These are phyloP conservation scores for Gastrolobium bilobum DNA, from an alignment of 306 rosid species.

Conservation along the genomic window DNA sequence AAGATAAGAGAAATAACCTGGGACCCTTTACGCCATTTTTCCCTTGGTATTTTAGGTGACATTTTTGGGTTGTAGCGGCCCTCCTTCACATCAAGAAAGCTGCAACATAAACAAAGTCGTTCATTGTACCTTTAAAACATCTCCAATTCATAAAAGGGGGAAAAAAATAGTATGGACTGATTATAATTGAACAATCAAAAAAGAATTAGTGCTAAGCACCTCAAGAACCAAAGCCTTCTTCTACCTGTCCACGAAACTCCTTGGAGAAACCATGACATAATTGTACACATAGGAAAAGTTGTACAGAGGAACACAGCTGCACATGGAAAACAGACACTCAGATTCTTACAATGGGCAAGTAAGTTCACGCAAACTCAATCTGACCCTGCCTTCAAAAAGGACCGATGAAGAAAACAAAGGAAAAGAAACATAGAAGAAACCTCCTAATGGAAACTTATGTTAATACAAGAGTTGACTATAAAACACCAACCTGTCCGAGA, in stretches of 20 bases:
- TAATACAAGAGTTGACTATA: not conserved
- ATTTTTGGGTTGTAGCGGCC: slow-evolving; percentile 94
- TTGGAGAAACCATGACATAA: slow-evolving; percentile 84
- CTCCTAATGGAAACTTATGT: slow-evolving; percentile 15
- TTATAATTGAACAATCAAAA: slow-evolving; percentile 46
- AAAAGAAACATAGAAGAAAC: not conserved
- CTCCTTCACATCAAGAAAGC: slow-evolving; percentile 93
- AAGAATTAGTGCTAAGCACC: slow-evolving; percentile 65
- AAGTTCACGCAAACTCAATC: slow-evolving; percentile 25
- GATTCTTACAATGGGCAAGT: slow-evolving; percentile 36
- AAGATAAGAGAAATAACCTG: slow-evolving; percentile 68
- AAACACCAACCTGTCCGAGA: slow-evolving; percentile 84
- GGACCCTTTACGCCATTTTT: slow-evolving; percentile 97
- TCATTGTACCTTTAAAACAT: slow-evolving; percentile 36
- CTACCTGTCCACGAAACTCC: slow-evolving; percentile 99
- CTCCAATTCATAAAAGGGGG: slow-evolving; percentile 32
- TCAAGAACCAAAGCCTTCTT: slow-evolving; percentile 65
- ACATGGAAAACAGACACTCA: slow-evolving; percentile 52
- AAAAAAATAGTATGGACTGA: slow-evolving; percentile 6
- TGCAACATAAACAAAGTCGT: slow-evolving; percentile 54
- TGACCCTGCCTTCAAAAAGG: not conserved
- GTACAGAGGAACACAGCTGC: slow-evolving; percentile 98
- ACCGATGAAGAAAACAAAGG: not conserved
- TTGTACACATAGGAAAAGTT: slow-evolving; percentile 85
- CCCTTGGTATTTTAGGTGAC: slow-evolving; percentile 87